These are phyloP conservation scores for Hypoxylon rubiginosum DNA, from an alignment of 2,329 filamentous ascomycete genomes.

Conservation along the genomic window DNA sequence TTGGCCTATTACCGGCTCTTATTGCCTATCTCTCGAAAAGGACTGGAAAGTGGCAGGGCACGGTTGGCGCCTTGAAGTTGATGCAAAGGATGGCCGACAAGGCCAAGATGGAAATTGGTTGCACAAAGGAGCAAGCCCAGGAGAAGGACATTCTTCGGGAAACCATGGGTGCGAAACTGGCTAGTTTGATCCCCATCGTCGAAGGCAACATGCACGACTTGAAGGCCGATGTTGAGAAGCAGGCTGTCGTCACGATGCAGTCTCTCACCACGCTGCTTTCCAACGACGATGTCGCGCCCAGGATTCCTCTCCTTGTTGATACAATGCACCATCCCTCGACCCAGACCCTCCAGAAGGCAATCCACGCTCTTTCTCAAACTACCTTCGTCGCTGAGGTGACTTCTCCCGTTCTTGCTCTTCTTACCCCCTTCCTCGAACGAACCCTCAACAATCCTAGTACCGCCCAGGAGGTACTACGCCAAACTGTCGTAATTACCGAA, in stretches of 20 bases:
- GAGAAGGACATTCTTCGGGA: conserved; percentile 92
- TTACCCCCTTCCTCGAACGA: conserved; percentile 94
- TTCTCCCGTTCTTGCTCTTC: conserved; percentile 91
- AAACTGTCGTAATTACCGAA: conserved; percentile 96
- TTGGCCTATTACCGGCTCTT: conserved; percentile 83
- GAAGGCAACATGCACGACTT: conserved; percentile 97
- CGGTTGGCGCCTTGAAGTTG: conserved; percentile 85
- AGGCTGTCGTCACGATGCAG: conserved; percentile 92
- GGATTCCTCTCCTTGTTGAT: conserved; percentile 91
- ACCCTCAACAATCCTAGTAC: conserved; percentile 93
- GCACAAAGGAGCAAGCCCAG: conserved; percentile 83
- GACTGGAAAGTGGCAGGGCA: conserved; percentile 97
- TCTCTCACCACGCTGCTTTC: conserved; percentile 89
- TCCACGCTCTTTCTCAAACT: conserved; percentile 95
- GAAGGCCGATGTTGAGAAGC: conserved; percentile 89
- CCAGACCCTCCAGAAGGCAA: conserved; percentile 92
- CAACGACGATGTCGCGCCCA: conserved; percentile 95
- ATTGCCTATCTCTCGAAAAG: conserved; percentile 82
- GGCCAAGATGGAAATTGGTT: conserved; percentile 85
- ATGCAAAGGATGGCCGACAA: conserved; percentile 96
- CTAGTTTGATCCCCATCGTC: conserved; percentile 88
- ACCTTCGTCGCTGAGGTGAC: conserved; percentile 99
- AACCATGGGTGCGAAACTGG: conserved; percentile 88
- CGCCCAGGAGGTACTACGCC: conserved; percentile 91
- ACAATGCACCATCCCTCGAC: conserved; percentile 95